These are phyloP conservation scores for Colletotrichum magnum DNA, from an alignment of 2,329 filamentous ascomycete genomes.

Conservation along the genomic window DNA sequence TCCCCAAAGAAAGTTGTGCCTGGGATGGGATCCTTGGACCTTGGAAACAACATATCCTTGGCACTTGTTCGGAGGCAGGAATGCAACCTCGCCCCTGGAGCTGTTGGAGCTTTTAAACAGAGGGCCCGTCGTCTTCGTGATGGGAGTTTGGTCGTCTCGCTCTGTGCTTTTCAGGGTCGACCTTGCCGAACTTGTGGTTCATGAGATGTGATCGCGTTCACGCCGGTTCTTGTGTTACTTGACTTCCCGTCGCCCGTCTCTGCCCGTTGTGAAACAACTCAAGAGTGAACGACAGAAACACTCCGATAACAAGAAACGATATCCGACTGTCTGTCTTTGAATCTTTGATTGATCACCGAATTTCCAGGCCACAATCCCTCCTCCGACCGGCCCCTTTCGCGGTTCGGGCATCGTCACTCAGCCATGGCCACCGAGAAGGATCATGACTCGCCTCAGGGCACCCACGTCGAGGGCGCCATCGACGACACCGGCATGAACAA, in stretches of 20 bases:
- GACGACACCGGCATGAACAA: slow-evolving; percentile 37
- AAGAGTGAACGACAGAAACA: too few relatives aligned
- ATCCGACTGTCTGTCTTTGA: too few relatives aligned
- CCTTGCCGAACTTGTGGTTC: too few relatives aligned
- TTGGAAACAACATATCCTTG: slow-evolving; percentile 1
- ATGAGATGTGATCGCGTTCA: too few relatives aligned
- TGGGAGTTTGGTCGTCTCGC: not conserved
- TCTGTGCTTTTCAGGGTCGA: not conserved
- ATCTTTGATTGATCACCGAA: too few relatives aligned
- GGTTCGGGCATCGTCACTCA: not conserved
- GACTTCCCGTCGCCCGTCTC: too few relatives aligned
- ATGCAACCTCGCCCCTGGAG: not conserved
- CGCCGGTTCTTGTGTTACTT: too few relatives aligned
- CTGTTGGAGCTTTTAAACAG: slow-evolving; percentile 16
- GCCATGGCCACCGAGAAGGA: slow-evolving; percentile 38
- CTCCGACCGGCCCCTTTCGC: not conserved
- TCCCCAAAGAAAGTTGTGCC: not conserved
- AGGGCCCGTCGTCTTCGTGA: not conserved
- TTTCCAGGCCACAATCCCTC: not conserved
- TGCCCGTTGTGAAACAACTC: too few relatives aligned
- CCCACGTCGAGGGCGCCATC: slow-evolving; percentile 24
- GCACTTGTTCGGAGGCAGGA: slow-evolving; percentile 17
- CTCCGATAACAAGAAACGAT: too few relatives aligned
- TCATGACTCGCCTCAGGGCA: not conserved
- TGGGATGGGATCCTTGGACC: not conserved